Conservation (phyloP, 1,284 basidiomycete genomes). For the Apiotrichum gracile region DNA sequence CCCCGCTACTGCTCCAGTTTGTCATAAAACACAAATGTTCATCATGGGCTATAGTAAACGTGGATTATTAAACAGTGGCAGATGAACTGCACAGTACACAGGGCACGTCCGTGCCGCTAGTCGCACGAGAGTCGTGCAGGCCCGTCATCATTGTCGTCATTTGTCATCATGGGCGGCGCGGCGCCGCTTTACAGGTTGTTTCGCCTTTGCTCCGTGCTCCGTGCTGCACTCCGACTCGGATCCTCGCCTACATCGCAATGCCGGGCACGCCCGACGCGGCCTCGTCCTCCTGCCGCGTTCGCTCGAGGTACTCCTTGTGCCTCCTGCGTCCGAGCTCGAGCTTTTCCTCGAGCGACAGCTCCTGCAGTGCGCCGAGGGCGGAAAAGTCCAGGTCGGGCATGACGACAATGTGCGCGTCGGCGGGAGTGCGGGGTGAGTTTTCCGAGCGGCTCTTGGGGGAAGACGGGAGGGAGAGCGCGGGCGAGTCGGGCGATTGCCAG, state of each 20-base stretch:
- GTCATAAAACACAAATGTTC: neutral
- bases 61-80: neutral
- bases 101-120: too few species aligned
- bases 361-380: constrained; percentile 11
- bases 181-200: too few species aligned
- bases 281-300: constrained; percentile 9
- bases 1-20: too few species aligned
- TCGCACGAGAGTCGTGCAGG: too few species aligned
- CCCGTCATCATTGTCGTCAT: too few species aligned
- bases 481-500: neutral
- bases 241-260: neutral
- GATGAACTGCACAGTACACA: neutral
- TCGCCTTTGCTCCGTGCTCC: neutral
- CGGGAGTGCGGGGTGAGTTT: constrained; percentile 7
- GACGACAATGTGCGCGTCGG: neutral
- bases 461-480: neutral
- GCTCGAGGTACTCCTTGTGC: constrained; percentile 36
- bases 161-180: too few species aligned
- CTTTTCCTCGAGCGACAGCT: constrained; percentile 33
- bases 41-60: neutral
- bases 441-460: constrained; percentile 6
- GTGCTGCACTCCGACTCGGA: neutral
- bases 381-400: constrained; percentile 14
- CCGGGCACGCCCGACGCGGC: neutral
- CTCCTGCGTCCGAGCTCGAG: constrained; percentile 30